Evolutionary conservation across 306 rosid species (phyloP).

Genomic region (Prunus campanulata): DNA sequence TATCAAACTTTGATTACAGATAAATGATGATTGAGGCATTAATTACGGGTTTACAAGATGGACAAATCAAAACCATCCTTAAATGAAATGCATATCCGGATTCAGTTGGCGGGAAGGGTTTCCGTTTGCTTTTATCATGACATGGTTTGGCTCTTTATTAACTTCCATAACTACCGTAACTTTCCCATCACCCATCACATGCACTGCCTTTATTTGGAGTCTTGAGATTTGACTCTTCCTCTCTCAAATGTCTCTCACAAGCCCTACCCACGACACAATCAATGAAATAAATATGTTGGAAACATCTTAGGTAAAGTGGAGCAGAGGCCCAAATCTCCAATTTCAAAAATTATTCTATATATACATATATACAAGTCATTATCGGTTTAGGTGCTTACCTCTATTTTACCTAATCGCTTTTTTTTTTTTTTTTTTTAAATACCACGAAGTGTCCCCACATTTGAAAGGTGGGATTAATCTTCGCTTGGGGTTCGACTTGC

Average conservation of each 20-base stretch:
- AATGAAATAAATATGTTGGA: background rate
- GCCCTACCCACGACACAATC: background rate
- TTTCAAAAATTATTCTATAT: background rate
- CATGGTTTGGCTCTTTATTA: constrained; percentile 3
- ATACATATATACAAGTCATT: background rate
- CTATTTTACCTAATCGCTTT: background rate
- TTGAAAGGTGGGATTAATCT: rapidly evolving
- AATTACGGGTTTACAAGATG: background rate
- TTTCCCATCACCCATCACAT: constrained; percentile 17
- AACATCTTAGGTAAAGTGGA: background rate
- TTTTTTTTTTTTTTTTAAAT: background rate
- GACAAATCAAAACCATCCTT: background rate
- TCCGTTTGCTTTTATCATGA: background rate
- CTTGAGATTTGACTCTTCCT: constrained; percentile 7
- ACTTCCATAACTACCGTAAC: constrained; percentile 25
- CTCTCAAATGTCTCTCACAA: background rate
- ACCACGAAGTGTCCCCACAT: rapidly evolving
- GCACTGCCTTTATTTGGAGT: constrained; percentile 5
- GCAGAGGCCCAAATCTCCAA: constrained; percentile 6
- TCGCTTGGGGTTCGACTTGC: rapidly evolving
- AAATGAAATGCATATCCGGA: background rate
- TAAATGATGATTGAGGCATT: background rate
- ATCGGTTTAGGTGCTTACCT: background rate
- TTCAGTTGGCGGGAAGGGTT: constrained; percentile 14
- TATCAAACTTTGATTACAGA: background rate